phyloP scores from a whole-genome alignment of 106 monocot genomes.

The Amphibolis antarctica region DNA sequence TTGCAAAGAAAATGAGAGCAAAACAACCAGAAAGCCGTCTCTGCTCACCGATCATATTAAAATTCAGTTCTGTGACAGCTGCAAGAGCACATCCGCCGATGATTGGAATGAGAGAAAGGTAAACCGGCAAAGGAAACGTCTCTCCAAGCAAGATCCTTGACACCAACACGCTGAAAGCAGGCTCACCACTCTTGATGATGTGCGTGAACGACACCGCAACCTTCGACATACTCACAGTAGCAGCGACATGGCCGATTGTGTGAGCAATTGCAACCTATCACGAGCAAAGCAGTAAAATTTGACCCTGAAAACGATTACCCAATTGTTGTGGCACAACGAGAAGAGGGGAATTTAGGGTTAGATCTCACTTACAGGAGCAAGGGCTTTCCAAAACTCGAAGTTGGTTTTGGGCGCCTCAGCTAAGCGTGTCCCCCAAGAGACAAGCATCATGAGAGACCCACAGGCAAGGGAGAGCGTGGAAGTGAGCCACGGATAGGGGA shows the following conservation, averaged over 20 bases:
- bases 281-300: background rate
- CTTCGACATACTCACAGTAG: constrained; percentile 30
- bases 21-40: background rate
- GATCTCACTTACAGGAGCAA: constrained; percentile 45
- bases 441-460: constrained; percentile 75
- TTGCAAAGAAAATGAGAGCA: background rate
- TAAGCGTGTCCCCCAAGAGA: constrained; percentile 58
- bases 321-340: no score
- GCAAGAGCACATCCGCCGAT: constrained; percentile 91
- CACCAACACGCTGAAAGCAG: constrained; percentile 57
- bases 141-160: constrained; percentile 78
- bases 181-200: constrained; percentile 28
- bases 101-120: constrained; percentile 52
- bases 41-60: constrained; percentile 78
- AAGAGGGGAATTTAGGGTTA: background rate
- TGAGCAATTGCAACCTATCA: constrained; percentile 23
- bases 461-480: constrained; percentile 83
- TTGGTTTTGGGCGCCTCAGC: constrained; percentile 65
- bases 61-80: constrained; percentile 83
- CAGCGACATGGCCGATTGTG: constrained; percentile 24
- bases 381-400: constrained; percentile 72
- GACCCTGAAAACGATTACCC: background rate
- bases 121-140: constrained; percentile 38
- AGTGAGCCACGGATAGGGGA: constrained; percentile 86
- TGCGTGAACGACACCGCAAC: constrained; percentile 34